Base-by-base conservation (phyloP, 192 early-diverging fungal genomes). In the Backusella tuberculispora region DNA sequence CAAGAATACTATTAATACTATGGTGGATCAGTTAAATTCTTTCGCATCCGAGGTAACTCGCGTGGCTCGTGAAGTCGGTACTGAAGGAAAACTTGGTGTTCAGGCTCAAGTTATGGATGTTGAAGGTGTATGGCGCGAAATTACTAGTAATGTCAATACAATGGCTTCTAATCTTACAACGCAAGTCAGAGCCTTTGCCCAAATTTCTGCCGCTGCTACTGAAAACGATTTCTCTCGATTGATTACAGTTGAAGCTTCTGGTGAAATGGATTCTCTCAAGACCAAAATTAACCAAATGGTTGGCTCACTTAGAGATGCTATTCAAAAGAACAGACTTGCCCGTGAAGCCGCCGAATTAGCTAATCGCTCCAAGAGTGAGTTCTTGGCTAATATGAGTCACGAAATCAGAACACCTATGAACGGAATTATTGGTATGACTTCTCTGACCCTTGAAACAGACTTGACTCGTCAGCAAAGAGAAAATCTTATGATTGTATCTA, bases 271-370 rank as follows among this genome's bases (percentile, higher is more conserved):
- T 65, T 73, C 72, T 1, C 81, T 90, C 74, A 87, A 88, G 69
- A 84, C 83, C 53, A 84, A 88, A 76, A 92, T 92, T 71, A 90
- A 92, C 76, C 83, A 89, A 66, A 92, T 92, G 89, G 86, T 90
- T n/a, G 85, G 83, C 41, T 88, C 87, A 17, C 83, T 95, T 53
- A 87, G 92, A 21, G 90, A 90, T 64, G 90, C 88, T 71, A 90
- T 95, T 72, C 83, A 90, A 76, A 90, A 90, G 83, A 91, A 95
- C 78, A 88, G 88, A 13, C 83, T 87, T 44, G 92, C 93, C 14
- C 88, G 92, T 80, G 91, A 93, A 66, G 85, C 90, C 7, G 93
- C 93, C 24, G 92, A 93, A 83, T 72, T 91, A 29, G 93, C 93
- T 13, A 95, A 93, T 72, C 83, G 93, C 13, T 91, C 91, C 71